Evolutionary conservation across 306 rosid species (phyloP).

Genomic region (Cajanus cajan): DNA sequence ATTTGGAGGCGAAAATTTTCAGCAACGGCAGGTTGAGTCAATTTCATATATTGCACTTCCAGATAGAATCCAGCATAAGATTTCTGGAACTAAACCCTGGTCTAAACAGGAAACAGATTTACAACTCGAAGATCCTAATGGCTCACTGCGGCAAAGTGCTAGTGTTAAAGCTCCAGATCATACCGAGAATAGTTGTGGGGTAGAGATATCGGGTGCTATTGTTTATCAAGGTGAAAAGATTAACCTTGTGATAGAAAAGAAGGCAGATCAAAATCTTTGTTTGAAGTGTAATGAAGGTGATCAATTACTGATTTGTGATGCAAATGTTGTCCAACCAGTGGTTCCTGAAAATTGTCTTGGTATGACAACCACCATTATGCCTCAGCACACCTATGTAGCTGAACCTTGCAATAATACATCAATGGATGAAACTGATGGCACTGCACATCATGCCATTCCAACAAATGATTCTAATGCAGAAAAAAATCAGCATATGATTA

Average conservation of each 20-base stretch:
- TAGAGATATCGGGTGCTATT: slow-evolving; percentile 21
- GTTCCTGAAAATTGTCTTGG: slow-evolving; percentile 23
- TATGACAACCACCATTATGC: not conserved
- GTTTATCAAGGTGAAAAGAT: not conserved
- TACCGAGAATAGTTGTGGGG: slow-evolving; percentile 28
- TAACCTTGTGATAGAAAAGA: not conserved
- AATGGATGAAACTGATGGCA: slow-evolving; percentile 14
- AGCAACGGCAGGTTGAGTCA: slow-evolving; percentile 26
- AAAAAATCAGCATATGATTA: slow-evolving; percentile 2
- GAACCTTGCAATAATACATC: slow-evolving; percentile 16
- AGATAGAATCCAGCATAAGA: not conserved
- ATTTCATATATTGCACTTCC: slow-evolving; percentile 16
- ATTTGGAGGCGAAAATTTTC: slow-evolving; percentile 23
- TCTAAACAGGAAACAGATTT: slow-evolving; percentile 31
- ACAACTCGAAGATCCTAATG: slow-evolving; percentile 26
- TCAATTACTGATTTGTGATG: not conserved
- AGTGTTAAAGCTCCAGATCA: slow-evolving; percentile 33
- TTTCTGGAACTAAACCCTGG: slow-evolving; percentile 1
- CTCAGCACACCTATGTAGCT: slow-evolving; percentile 13
- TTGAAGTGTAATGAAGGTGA: not conserved
- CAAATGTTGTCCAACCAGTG: not conserved
- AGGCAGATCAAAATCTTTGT: not conserved
- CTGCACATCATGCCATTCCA: slow-evolving; percentile 23
- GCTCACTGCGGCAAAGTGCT: slow-evolving; percentile 27
- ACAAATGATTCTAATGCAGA: slow-evolving; percentile 25